phyloP scores from a whole-genome alignment of 2,329 filamentous ascomycete genomes.

The Rhynchosporium agropyri region DNA sequence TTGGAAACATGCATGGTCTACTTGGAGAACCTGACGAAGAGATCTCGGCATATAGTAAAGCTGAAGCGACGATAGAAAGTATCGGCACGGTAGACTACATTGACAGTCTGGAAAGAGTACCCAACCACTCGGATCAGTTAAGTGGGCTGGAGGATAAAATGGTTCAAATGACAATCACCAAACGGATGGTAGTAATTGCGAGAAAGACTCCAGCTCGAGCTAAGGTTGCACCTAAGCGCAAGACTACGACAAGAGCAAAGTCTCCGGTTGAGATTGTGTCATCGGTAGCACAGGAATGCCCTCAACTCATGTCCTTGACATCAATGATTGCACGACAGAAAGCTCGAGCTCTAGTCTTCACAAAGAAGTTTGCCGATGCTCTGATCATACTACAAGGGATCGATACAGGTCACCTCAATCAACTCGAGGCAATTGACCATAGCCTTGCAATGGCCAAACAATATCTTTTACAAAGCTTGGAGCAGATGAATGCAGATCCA shows the following conservation, averaged over 20 bases:
- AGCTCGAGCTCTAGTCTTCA: constrained; percentile 50
- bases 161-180: constrained; percentile 40
- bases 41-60: constrained; percentile 50
- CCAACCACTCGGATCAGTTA: constrained; percentile 23
- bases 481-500: constrained; percentile 75
- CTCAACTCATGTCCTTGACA: constrained; percentile 47
- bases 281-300: constrained; percentile 41
- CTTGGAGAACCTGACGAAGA: constrained; percentile 52
- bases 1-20: constrained; percentile 56
- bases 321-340: constrained; percentile 54
- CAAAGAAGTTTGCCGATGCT: constrained; percentile 59
- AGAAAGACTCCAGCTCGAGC: constrained; percentile 36
- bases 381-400: constrained; percentile 56
- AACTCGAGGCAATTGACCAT: constrained; percentile 49
- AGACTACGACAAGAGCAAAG: constrained; percentile 38
- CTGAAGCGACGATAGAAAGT: constrained; percentile 49
- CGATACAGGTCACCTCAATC: constrained; percentile 48
- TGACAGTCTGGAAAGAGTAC: constrained; percentile 31
- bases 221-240: constrained; percentile 40
- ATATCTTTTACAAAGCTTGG: constrained; percentile 68
- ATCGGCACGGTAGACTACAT: constrained; percentile 47
- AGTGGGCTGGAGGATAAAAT: constrained; percentile 32
- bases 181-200: constrained; percentile 37
- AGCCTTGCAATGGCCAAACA: constrained; percentile 68
- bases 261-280: constrained; percentile 26